Conservation (phyloP, 2,329 filamentous ascomycete species). For the Aspergillus aculeatinus region DNA sequence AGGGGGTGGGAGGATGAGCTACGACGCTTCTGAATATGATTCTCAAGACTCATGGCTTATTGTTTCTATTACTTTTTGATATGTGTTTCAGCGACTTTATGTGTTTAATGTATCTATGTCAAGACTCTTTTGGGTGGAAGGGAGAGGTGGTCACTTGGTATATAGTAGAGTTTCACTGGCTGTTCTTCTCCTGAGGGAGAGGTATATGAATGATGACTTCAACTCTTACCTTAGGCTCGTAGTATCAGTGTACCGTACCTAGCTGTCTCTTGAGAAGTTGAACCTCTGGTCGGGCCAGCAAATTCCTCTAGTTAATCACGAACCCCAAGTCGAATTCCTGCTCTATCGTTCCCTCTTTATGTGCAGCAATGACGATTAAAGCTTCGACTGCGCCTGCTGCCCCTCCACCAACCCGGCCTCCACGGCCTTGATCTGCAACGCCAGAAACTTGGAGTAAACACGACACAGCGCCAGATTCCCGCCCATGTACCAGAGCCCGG, state of each 20-base stretch:
- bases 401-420: slow-evolving; percentile 38
- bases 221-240: no score
- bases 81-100: neutral
- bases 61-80: neutral
- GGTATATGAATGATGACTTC: neutral
- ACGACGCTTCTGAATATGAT: neutral
- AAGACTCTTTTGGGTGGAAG: neutral
- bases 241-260: no score
- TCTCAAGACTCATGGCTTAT: no score
- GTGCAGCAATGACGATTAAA: neutral
- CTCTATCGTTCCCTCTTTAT: no score
- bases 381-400: neutral
- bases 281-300: no score
- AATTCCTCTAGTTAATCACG: no score
- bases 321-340: no score
- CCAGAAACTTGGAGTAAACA: slow-evolving; percentile 57
- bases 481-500: slow-evolving; percentile 66
- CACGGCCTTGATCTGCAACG: slow-evolving; percentile 51
- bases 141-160: neutral
- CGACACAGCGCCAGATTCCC: slow-evolving; percentile 64
- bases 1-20: neutral
- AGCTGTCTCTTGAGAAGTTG: no score
- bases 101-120: slow-evolving; percentile 1
- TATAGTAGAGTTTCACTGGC: neutral
- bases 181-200: neutral